Percentiles rank a stretch among this genome's conserved stretches.
phyloP scores from a whole-genome alignment of 192 early-diverging fungal species.

The Coemansia sp. region DNA sequence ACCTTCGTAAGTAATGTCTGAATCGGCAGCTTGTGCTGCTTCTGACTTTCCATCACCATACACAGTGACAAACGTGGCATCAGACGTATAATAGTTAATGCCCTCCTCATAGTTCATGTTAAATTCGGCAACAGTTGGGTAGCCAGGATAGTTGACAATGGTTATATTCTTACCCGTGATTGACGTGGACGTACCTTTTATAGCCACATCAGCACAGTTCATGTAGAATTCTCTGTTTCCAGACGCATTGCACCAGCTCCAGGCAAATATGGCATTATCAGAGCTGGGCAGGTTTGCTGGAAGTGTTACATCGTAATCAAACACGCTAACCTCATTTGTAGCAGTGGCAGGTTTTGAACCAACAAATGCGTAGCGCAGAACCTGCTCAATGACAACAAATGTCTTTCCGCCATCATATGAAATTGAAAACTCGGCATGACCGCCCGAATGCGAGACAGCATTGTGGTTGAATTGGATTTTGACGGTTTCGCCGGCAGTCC shows the following conservation, averaged over 20 bases:
- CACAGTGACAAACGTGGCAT: conserved; percentile 12
- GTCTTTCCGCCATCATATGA: conserved; percentile 52
- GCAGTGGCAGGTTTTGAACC: conserved; percentile 5
- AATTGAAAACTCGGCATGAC: conserved; percentile 57
- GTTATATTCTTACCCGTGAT: conserved; percentile 22
- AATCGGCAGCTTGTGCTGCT: not conserved
- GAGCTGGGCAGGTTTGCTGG: conserved; percentile 56
- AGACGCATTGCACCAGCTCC: conserved; percentile 64
- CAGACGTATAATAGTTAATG: conserved; percentile 6
- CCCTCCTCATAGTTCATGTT: conserved; percentile 12
- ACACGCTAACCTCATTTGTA: conserved; percentile 14
- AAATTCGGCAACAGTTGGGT: conserved; percentile 16
- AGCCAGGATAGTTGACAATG: conserved; percentile 28
- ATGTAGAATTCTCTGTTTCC: conserved; percentile 67
- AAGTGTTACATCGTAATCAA: conserved; percentile 53
- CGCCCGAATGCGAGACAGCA: conserved; percentile 42
- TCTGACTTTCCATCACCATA: conserved; percentile 4
- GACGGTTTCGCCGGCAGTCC: conserved; percentile 37
- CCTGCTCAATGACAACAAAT: conserved; percentile 56
- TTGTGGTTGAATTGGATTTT: conserved; percentile 23
- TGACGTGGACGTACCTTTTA: conserved; percentile 18
- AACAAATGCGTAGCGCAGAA: conserved; percentile 30
- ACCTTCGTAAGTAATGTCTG: not conserved
- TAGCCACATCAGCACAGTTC: conserved; percentile 38
- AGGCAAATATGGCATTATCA: conserved; percentile 58